phyloP scores from a whole-genome alignment of 2,329 filamentous ascomycete genomes.

The Penicillium psychrosexuale region DNA sequence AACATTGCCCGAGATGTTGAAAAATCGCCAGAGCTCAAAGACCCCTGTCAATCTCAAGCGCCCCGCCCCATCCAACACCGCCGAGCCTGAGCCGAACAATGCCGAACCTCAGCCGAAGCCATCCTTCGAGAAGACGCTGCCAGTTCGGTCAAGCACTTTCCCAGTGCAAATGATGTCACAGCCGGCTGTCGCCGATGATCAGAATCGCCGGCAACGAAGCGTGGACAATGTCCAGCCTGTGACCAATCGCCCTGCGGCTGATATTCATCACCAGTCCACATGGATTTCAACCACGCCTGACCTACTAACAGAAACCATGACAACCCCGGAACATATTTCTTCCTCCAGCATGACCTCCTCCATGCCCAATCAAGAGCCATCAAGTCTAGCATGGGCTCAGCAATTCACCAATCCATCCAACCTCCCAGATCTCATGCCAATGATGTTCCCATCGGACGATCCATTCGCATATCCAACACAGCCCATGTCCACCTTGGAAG shows the following conservation, averaged over 20 bases:
- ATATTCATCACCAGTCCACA: conserved; percentile 21
- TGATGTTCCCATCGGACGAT: conserved; percentile 52
- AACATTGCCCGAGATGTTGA: conserved; percentile 70
- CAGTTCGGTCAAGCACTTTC: conserved; percentile 42
- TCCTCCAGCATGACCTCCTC: conserved; percentile 20
- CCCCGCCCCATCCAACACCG: conserved; percentile 34
- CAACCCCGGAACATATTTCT: conserved; percentile 29
- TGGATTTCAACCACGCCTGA: conserved; percentile 30
- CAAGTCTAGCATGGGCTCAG: conserved; percentile 32
- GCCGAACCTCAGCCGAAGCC: conserved; percentile 16
- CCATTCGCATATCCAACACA: conserved; percentile 52
- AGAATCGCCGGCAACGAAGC: conserved; percentile 28
- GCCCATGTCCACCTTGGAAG: conserved; percentile 47
- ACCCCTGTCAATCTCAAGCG: conserved; percentile 50
- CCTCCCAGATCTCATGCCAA: conserved; percentile 48
- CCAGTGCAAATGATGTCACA: conserved; percentile 33
- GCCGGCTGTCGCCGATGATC: conserved; percentile 21
- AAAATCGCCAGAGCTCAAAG: conserved; percentile 50
- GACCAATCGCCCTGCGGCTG: conserved; percentile 18
- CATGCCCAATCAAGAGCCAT: conserved; percentile 24
- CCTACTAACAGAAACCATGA: conserved; percentile 28
- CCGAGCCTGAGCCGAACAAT: conserved; percentile 15
- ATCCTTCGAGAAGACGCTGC: conserved; percentile 21
- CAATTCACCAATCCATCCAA: conserved; percentile 33
- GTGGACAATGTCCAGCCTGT: conserved; percentile 29